Percentiles rank a stretch among this genome's conserved stretches.
phyloP scores from a whole-genome alignment of 176 grass and related monocot genomes.

The Cymbopogon citratus region DNA sequence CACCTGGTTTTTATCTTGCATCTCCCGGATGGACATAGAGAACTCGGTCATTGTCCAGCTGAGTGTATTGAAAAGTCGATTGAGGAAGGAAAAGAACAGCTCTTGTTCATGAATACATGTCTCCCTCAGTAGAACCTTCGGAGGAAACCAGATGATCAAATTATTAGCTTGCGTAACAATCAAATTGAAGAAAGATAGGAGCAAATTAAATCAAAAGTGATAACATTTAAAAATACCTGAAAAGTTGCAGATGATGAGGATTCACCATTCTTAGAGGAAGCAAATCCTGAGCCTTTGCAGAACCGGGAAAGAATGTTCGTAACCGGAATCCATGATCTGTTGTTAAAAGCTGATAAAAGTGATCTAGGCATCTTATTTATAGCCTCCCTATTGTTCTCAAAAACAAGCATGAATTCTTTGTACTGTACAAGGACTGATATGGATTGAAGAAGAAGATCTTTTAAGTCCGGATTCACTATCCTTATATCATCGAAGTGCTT shows the following conservation, averaged over 20 bases:
- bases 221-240: conserved; percentile 43
- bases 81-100: conserved; percentile 74
- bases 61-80: conserved; percentile 81
- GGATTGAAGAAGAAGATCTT: conserved; percentile 77
- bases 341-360: conserved; percentile 75
- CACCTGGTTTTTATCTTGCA: conserved; percentile 89
- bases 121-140: conserved; percentile 63
- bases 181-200: neutral
- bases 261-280: conserved; percentile 65
- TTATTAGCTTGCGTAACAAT: neutral
- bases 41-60: conserved; percentile 96
- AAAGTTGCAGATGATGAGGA: conserved; percentile 62
- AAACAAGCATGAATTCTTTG: conserved; percentile 76
- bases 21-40: conserved; percentile 84
- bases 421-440: conserved; percentile 80
- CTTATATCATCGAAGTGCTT: conserved; percentile 83
- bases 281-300: conserved; percentile 79
- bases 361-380: conserved; percentile 65
- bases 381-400: conserved; percentile 79
- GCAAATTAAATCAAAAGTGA: neutral
- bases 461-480: conserved; percentile 72
- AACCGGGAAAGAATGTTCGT: conserved; percentile 72
- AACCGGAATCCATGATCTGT: conserved; percentile 87
- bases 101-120: conserved; percentile 67
- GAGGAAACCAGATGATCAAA: conserved; percentile 23